Percentiles rank a stretch among this genome's conserved stretches.
Conservation (phyloP, 345 rosid genomes). For the Streptanthus diversifolius region DNA sequence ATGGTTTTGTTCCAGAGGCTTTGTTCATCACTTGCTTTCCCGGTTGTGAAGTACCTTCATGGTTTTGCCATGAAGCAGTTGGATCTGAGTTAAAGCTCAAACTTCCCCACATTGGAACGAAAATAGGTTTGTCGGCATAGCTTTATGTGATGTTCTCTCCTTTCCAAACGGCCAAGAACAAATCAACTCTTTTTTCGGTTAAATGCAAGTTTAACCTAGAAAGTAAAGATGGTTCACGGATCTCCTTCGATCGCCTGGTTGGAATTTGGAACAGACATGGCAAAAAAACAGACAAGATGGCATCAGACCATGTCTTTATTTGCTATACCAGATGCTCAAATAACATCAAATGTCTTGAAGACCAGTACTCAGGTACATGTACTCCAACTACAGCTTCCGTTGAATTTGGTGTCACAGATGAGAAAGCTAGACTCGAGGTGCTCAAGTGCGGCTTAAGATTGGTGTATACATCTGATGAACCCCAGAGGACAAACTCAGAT, state of each 20-base stretch:
- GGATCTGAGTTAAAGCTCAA: background rate
- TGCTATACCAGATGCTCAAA: conserved; percentile 1
- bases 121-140: conserved; percentile 8
- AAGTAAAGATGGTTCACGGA: background rate
- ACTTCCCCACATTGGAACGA: conserved; percentile 11
- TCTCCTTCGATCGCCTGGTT: background rate
- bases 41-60: conserved; percentile 26
- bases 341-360: background rate
- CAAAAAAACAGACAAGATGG: background rate
- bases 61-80: conserved; percentile 2
- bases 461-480: conserved; percentile 8
- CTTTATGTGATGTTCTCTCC: conserved; percentile 15
- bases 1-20: conserved; percentile 16
- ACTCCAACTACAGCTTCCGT: background rate
- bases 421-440: background rate
- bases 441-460: conserved; percentile 7
- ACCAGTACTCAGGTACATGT: background rate
- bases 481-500: conserved; percentile 9
- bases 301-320: conserved; percentile 3
- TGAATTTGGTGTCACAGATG: conserved; percentile 3
- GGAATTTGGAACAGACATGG: background rate
- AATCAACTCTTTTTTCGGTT: conserved; percentile 14
- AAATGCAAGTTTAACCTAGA: conserved; percentile 1
- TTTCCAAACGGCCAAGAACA: background rate
- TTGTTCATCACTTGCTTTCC: conserved; percentile 22